Evolutionary conservation across 78 protist species (phyloP), one percentile per base, ranked within the genome.

Genomic region (Dictyostelium citrinum): DNA sequence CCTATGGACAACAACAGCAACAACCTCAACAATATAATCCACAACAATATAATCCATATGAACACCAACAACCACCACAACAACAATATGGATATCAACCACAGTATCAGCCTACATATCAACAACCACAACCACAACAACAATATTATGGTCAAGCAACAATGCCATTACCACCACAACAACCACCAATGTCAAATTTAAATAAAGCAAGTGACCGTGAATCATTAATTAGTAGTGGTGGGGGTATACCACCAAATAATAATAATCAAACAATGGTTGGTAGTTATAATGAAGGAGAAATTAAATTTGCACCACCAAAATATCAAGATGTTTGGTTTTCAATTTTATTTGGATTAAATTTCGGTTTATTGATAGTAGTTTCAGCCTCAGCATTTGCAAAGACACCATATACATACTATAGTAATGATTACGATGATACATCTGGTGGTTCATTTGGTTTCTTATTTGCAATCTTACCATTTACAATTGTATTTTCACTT

Each of bases 301-400:
- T 31, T 20, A 77, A 77, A 72, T 83, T 83, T 43, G 68, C 10
- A 11, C 41, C 61, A 86, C 84, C 92, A 58, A 27, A 29, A 6
- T 39, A 60, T 27, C 64, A 77, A 64, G 92, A 86, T 22, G 12
- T 61, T 16, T 33, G 46, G 35, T 86, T 76, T 29, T 29, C 81
- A 5, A 29, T 86, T 31, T 35, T 86, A 10, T 86, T 86, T 29
- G 81, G 17, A 11, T 9, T 86, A 12, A 61, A 86, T 64, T 20
- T 86, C 1, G 33, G 29, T 61, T 83, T 33, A 39, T 41, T 86
- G 1, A 39, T 67, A 12, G n/a, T 86, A 0, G 27, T 86, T 20
- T 86, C 33, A 24, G 64, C 79, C 20, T 22, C 27, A 10, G 61
- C 83, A 14, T 43, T 64, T 16, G 24, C 61, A 1, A 86, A 61